A percentile compares a stretch with the other conserved stretches of the same genome.
phyloP scores from a whole-genome alignment of 2,329 filamentous ascomycete genomes.

The Trichoderma koningiopsis region DNA sequence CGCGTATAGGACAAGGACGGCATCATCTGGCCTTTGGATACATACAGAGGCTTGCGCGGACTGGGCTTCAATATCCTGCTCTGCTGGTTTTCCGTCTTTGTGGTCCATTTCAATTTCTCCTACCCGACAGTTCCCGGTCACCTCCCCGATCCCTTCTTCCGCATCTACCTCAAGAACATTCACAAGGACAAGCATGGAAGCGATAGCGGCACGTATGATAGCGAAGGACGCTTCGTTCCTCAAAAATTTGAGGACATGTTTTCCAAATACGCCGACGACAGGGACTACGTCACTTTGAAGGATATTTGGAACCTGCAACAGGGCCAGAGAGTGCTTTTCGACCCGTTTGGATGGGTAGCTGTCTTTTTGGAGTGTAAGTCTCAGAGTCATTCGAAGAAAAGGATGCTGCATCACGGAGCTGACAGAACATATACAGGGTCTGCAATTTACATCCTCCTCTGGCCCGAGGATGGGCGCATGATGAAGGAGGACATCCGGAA shows the following conservation, averaged over 20 bases:
- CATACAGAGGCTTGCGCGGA: slow-evolving; percentile 43
- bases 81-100: slow-evolving; percentile 42
- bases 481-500: slow-evolving; percentile 54
- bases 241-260: slow-evolving; percentile 56
- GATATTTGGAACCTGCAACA: slow-evolving; percentile 43
- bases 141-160: slow-evolving; percentile 43
- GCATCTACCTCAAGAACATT: slow-evolving; percentile 43
- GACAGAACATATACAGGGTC: slow-evolving; percentile 26
- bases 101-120: slow-evolving; percentile 48
- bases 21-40: slow-evolving; percentile 44
- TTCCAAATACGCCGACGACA: slow-evolving; percentile 47
- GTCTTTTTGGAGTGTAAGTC: slow-evolving; percentile 33
- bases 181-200: slow-evolving; percentile 51
- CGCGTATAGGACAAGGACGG: slow-evolving; percentile 41
- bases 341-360: slow-evolving; percentile 44
- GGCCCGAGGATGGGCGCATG: slow-evolving; percentile 57
- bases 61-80: slow-evolving; percentile 46
- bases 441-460: slow-evolving; percentile 51
- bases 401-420: background rate
- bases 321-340: slow-evolving; percentile 45
- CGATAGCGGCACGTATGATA: slow-evolving; percentile 50
- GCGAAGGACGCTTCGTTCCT: slow-evolving; percentile 51
- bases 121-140: slow-evolving; percentile 46
- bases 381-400: rapidly evolving
- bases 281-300: slow-evolving; percentile 42